These are phyloP conservation scores for Cordyceps fumosorosea DNA, from an alignment of 2,329 filamentous ascomycete genomes.

Conservation along the genomic window DNA sequence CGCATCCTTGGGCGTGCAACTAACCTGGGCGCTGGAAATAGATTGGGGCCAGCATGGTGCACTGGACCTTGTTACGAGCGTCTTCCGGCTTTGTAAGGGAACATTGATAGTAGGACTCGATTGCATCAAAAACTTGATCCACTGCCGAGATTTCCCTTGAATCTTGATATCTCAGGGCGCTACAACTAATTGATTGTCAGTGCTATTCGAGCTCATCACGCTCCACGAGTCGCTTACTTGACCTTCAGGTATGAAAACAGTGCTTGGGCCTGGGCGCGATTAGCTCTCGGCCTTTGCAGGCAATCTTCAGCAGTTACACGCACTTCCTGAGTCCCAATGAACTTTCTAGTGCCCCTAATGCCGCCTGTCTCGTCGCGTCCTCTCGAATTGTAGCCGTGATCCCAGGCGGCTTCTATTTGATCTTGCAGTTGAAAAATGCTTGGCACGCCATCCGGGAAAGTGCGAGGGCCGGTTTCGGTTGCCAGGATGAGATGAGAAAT, in stretches of 20 bases:
- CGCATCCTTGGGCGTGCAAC: constrained; percentile 5
- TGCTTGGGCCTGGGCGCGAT: neutral
- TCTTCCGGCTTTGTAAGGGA: constrained; percentile 18
- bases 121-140: constrained; percentile 53
- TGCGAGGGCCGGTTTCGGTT: constrained; percentile 47
- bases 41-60: constrained; percentile 71
- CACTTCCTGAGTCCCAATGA: constrained; percentile 89
- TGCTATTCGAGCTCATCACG: no score
- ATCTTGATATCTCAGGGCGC: constrained; percentile 1
- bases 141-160: constrained; percentile 23
- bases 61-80: constrained; percentile 48
- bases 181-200: neutral
- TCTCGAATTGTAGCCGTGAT: constrained; percentile 68
- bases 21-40: constrained; percentile 80
- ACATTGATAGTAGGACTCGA: constrained; percentile 65
- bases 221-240: neutral
- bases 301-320: constrained; percentile 8
- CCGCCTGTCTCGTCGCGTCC: constrained; percentile 79
- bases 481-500: constrained; percentile 67
- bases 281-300: neutral
- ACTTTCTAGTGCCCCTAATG: constrained; percentile 83
- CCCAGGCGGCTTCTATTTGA: constrained; percentile 82
- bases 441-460: constrained; percentile 58
- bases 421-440: constrained; percentile 79
- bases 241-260: neutral